Evolutionary conservation across 257 asterid species (phyloP).

Genomic region (Solanum sparsipilum): DNA sequence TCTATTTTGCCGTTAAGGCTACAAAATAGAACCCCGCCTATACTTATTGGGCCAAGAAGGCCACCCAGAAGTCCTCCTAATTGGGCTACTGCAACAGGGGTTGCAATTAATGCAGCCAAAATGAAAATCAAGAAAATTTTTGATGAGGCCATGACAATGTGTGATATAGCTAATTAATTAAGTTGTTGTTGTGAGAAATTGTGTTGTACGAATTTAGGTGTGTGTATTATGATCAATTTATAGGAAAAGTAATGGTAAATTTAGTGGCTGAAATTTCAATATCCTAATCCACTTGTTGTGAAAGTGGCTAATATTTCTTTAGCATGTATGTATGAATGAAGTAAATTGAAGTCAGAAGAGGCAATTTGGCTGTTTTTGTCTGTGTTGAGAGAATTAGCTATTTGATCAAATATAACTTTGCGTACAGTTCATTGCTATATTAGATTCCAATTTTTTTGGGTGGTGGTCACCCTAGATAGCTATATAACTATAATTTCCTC

Average conservation of each 20-base stretch:
- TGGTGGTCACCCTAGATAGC: slow-evolving; percentile 20
- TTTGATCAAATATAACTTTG: not conserved
- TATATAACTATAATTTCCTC: not conserved
- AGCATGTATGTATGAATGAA: not conserved
- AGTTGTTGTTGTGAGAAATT: not conserved
- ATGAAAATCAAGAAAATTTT: slow-evolving; percentile 2
- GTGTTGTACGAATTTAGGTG: not conserved
- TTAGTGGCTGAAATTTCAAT: not conserved
- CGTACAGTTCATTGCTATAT: not conserved
- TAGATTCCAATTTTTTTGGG: slow-evolving; percentile 17
- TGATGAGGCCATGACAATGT: slow-evolving; percentile 9
- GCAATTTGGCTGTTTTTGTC: not conserved
- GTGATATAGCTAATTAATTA: not conserved
- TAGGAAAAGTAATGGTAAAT: not conserved
- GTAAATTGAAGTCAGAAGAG: not conserved
- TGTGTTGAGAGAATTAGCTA: not conserved
- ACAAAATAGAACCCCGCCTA: slow-evolving; percentile 40
- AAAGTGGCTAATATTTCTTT: not conserved
- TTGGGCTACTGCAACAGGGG: slow-evolving; percentile 31
- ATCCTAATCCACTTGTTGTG: not conserved
- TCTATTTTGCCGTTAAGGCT: slow-evolving; percentile 17
- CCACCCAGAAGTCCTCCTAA: slow-evolving; percentile 15
- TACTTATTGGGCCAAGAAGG: slow-evolving; percentile 1
- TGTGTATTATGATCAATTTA: slow-evolving; percentile 12
- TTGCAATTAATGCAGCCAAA: slow-evolving; percentile 14